Conservation (phyloP, 192 early-diverging fungal species). For the Coemansia sp. region DNA sequence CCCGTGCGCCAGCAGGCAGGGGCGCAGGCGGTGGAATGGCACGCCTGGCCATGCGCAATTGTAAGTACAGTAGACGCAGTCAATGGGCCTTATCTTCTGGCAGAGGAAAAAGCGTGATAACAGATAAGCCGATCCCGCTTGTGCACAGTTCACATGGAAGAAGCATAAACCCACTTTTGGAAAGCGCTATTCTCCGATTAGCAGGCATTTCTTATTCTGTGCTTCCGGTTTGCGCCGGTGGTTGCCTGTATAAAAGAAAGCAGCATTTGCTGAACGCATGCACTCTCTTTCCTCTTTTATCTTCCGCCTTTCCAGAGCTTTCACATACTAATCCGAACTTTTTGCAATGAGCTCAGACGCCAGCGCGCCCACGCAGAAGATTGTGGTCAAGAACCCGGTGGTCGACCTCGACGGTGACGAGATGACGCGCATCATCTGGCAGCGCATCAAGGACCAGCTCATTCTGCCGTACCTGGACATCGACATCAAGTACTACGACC, state of each 20-base stretch:
- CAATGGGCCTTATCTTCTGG: slow-evolving; percentile 1
- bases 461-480: slow-evolving; percentile 84
- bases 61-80: slow-evolving; percentile 23
- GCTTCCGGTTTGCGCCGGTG: slow-evolving; percentile 11
- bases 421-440: slow-evolving; percentile 98
- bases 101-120: background rate
- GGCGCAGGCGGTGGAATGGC: background rate
- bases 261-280: background rate
- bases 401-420: slow-evolving; percentile 94
- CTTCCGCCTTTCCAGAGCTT: background rate
- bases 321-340: background rate
- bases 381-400: slow-evolving; percentile 81
- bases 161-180: slow-evolving; percentile 5
- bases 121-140: slow-evolving; percentile 5
- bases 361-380: slow-evolving; percentile 52
- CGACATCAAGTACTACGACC: slow-evolving; percentile 96
- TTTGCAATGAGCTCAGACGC: slow-evolving; percentile 49
- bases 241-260: background rate
- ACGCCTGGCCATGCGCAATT: slow-evolving; percentile 9
- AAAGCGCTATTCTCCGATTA: slow-evolving; percentile 9
- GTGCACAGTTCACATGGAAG: background rate
- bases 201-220: background rate
- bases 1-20: slow-evolving; percentile 25
- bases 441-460: slow-evolving; percentile 87
- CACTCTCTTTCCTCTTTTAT: background rate